A percentile compares a stretch with the other conserved stretches of the same genome.
Evolutionary conservation across 2,329 filamentous ascomycete genomes (phyloP).

Genomic region (Diplodia intermedia): DNA sequence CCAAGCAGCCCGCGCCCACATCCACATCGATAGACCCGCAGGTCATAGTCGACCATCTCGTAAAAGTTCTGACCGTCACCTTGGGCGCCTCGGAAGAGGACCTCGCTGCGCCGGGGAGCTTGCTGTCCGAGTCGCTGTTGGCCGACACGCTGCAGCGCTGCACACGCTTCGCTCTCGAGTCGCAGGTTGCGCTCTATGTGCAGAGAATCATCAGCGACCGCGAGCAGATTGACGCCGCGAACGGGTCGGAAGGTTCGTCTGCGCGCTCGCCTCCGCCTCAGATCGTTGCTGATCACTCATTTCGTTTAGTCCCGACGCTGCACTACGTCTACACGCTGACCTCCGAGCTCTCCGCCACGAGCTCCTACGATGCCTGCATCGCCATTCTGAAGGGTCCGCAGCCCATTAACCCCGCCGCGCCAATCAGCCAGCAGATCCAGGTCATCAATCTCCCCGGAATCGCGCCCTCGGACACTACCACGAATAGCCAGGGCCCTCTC

Average conservation of each 20-base stretch:
- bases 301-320: conserved; percentile 31
- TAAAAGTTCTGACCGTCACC: conserved; percentile 56
- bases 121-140: conserved; percentile 76
- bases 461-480: conserved; percentile 70
- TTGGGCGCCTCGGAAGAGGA: conserved; percentile 69
- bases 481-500: conserved; percentile 73
- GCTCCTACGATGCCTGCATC: conserved; percentile 83
- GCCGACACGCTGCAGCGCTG: conserved; percentile 86
- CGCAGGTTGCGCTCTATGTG: conserved; percentile 87
- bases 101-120: conserved; percentile 78
- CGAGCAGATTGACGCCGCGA: conserved; percentile 41
- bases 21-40: conserved; percentile 55
- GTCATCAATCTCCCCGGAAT: conserved; percentile 90
- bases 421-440: conserved; percentile 87
- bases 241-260: conserved; percentile 43
- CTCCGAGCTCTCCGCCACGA: conserved; percentile 78
- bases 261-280: conserved; percentile 48
- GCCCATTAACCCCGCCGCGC: conserved; percentile 82
- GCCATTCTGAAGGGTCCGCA: conserved; percentile 88
- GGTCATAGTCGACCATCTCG: conserved; percentile 57
- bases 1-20: conserved; percentile 41
- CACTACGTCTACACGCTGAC: conserved; percentile 79
- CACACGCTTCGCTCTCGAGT: conserved; percentile 85
- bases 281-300: conserved; percentile 42
- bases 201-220: conserved; percentile 69